Conservation (phyloP, 495 filamentous ascomycete genomes). For the Penicillium simplicissimum region DNA sequence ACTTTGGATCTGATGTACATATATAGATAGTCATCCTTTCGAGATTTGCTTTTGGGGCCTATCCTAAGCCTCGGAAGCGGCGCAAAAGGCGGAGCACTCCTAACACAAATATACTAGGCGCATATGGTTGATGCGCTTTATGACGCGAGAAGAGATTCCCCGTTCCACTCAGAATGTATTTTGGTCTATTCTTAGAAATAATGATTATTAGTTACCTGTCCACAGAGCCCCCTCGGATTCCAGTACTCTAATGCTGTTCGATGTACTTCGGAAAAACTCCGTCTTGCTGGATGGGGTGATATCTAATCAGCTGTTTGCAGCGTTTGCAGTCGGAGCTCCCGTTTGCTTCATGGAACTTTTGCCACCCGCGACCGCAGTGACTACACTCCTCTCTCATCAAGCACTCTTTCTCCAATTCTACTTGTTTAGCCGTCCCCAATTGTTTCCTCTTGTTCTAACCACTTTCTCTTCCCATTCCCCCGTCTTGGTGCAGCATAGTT, state of each 20-base stretch:
- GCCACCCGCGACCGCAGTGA: conserved; percentile 22
- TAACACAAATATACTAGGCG: background rate
- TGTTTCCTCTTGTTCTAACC: background rate
- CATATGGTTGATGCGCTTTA: background rate
- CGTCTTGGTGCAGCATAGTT: conserved; percentile 2
- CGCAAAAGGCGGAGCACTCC: too few relatives aligned
- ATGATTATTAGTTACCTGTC: too few relatives aligned
- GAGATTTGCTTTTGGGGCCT: background rate
- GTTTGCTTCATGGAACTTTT: conserved; percentile 31
- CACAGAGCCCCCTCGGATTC: too few relatives aligned
- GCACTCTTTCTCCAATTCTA: conserved; percentile 5
- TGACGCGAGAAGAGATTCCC: background rate
- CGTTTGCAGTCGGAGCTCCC: conserved; percentile 30
- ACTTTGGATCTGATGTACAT: background rate
- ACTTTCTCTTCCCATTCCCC: background rate
- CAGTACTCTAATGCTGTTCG: too few relatives aligned
- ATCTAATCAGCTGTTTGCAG: conserved; percentile 31
- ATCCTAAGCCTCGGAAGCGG: background rate
- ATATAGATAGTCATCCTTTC: background rate
- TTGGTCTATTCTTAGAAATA: background rate
- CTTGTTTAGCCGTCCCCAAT: background rate
- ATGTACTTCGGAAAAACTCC: background rate
- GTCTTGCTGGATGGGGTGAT: background rate
- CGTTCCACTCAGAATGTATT: background rate
- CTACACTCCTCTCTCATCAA: conserved; percentile 11